These are phyloP conservation scores for Saturnispora quitensis DNA, from an alignment of 805 yeast genomes.

Conservation along the genomic window DNA sequence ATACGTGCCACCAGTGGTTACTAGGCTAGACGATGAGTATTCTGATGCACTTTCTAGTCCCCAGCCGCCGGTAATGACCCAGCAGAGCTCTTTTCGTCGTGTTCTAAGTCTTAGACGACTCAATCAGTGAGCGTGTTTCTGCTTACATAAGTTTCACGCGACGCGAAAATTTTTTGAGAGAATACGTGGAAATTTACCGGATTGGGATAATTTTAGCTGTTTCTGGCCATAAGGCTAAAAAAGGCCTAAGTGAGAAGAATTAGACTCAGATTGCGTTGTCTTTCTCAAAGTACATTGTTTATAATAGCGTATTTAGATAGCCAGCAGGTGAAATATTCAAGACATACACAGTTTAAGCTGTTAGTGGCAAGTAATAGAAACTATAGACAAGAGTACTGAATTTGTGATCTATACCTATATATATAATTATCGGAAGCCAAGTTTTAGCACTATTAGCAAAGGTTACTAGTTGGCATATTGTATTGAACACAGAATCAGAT, in stretches of 20 bases:
- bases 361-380: not conserved
- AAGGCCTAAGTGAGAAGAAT: not conserved
- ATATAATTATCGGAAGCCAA: not conserved
- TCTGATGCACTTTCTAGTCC: slow-evolving; percentile 9
- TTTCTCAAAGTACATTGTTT: not conserved
- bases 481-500: not conserved
- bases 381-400: not conserved
- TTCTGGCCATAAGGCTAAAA: not conserved
- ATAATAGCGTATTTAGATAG: not conserved
- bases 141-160: not conserved
- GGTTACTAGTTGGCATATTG: not conserved
- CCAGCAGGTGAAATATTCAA: not conserved
- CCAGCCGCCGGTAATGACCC: slow-evolving; percentile 4
- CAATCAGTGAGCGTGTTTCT: not conserved
- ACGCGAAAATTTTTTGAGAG: not conserved
- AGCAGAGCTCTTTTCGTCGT: slow-evolving; percentile 3
- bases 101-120: slow-evolving; percentile 2
- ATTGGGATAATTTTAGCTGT: not conserved
- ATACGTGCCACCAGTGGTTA: slow-evolving; percentile 24
- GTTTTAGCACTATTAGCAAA: not conserved
- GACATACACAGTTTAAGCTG: not conserved
- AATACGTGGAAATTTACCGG: not conserved
- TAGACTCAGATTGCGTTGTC: not conserved
- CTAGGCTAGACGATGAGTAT: slow-evolving; percentile 18
- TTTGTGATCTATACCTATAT: not conserved